Conservation (phyloP, 169 alveolate species). For the Plasmodium fragile region DNA sequence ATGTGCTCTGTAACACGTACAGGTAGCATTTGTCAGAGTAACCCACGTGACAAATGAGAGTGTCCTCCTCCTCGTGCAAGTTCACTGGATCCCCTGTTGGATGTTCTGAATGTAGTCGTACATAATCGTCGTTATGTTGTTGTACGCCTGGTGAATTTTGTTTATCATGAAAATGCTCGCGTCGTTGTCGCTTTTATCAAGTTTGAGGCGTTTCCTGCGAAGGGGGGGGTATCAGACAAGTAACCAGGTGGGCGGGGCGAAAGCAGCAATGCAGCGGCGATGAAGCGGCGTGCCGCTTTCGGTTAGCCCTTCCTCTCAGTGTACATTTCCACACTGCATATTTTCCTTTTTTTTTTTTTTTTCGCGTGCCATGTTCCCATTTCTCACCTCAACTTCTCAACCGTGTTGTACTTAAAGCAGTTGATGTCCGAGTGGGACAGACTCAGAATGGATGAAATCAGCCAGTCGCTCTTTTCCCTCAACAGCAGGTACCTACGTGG, state of each 20-base stretch:
- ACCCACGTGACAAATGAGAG: not conserved
- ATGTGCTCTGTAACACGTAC: not conserved
- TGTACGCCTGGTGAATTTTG: conserved; percentile 73
- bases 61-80: not conserved
- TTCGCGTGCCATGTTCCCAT: not conserved
- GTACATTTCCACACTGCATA: not conserved
- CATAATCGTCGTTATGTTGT: conserved; percentile 72
- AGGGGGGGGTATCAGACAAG: not conserved
- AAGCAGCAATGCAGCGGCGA: not conserved
- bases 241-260: not conserved
- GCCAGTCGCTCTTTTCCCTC: conserved; percentile 74
- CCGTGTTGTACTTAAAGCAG: conserved; percentile 72
- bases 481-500: conserved; percentile 46
- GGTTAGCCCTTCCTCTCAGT: not conserved
- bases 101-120: conserved; percentile 73
- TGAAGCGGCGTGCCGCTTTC: not conserved
- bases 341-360: not conserved
- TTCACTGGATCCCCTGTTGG: conserved; percentile 68
- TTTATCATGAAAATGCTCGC: conserved; percentile 74
- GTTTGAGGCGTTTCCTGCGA: conserved; percentile 46
- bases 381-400: conserved; percentile 62
- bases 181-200: conserved; percentile 70
- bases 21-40: not conserved
- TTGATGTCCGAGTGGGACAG: conserved; percentile 70
- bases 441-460: conserved; percentile 59